Evolutionary conservation across 1,284 basidiomycete species (phyloP).

Genomic region (Marasmius fiardii): DNA sequence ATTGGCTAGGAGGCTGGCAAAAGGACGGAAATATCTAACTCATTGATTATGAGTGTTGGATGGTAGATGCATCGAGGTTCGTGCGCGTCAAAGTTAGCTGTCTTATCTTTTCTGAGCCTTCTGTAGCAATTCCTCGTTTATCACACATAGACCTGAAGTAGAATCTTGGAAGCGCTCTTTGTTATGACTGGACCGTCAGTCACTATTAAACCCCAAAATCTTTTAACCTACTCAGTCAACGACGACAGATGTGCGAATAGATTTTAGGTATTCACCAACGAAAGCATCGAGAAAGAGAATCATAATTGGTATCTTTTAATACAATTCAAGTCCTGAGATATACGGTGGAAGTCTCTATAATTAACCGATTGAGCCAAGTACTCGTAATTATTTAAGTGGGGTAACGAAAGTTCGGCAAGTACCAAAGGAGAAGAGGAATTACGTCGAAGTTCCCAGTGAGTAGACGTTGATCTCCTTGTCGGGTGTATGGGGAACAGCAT

Average conservation of each 20-base stretch:
- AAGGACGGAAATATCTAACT: neutral
- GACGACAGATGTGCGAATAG: too few relatives aligned
- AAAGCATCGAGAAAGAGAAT: too few relatives aligned
- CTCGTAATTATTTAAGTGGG: neutral
- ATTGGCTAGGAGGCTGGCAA: conserved; percentile 1
- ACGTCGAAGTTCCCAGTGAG: neutral
- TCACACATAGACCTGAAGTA: too few relatives aligned
- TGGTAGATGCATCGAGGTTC: neutral
- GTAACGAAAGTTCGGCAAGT: neutral
- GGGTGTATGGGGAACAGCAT: conserved; percentile 9
- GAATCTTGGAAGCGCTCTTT: too few relatives aligned
- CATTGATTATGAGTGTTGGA: neutral
- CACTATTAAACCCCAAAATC: too few relatives aligned
- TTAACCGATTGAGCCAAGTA: too few relatives aligned
- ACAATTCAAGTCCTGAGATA: too few relatives aligned
- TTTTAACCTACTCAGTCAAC: too few relatives aligned
- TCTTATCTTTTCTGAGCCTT: neutral
- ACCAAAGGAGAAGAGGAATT: neutral
- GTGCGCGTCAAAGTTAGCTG: neutral
- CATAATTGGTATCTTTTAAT: too few relatives aligned
- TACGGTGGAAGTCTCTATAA: too few relatives aligned
- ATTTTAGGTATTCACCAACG: too few relatives aligned
- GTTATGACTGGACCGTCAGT: too few relatives aligned
- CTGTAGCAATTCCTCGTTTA: neutral
- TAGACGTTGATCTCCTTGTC: conserved; percentile 1